phyloP scores from a whole-genome alignment of 169 alveolate genomes.

The Plasmodium sp. region DNA sequence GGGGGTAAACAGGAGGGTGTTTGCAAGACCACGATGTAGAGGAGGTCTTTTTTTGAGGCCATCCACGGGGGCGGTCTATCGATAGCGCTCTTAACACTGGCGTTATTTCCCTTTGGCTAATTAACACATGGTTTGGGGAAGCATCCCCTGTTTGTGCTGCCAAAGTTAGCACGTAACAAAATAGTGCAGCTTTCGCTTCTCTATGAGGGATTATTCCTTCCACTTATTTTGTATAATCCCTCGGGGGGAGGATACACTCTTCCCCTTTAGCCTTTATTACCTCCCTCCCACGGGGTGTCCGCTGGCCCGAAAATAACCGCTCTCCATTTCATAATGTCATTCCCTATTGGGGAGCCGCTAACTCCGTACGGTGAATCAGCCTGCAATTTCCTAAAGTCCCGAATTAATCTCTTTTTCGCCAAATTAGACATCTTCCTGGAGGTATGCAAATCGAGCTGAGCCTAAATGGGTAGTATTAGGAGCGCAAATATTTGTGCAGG shows the following conservation, averaged over 20 bases:
- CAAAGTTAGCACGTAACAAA: background rate
- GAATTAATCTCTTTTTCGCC: constrained; percentile 90
- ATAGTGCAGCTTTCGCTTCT: background rate
- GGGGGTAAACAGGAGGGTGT: constrained; percentile 86
- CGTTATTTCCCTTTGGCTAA: constrained; percentile 90
- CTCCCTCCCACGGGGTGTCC: constrained; percentile 99
- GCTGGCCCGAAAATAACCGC: constrained; percentile 99
- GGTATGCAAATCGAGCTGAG: background rate
- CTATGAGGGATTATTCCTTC: background rate
- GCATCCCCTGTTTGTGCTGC: constrained; percentile 53
- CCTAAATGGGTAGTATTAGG: background rate
- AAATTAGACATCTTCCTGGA: constrained; percentile 67
- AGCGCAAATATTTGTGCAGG: background rate
- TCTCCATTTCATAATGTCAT: constrained; percentile 96
- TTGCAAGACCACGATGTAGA: background rate
- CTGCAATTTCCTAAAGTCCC: constrained; percentile 94
- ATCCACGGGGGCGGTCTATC: constrained; percentile 49
- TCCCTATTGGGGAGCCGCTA: constrained; percentile 96
- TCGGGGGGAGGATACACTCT: background rate
- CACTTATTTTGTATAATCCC: constrained; percentile 71
- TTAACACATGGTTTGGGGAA: constrained; percentile 88
- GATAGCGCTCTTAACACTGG: constrained; percentile 89
- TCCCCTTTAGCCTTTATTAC: constrained; percentile 67
- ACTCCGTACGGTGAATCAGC: constrained; percentile 94
- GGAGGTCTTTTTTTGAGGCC: background rate